These are phyloP conservation scores for Juncus inflexus DNA, from an alignment of 176 grass and related monocot species.

Conservation along the genomic window DNA sequence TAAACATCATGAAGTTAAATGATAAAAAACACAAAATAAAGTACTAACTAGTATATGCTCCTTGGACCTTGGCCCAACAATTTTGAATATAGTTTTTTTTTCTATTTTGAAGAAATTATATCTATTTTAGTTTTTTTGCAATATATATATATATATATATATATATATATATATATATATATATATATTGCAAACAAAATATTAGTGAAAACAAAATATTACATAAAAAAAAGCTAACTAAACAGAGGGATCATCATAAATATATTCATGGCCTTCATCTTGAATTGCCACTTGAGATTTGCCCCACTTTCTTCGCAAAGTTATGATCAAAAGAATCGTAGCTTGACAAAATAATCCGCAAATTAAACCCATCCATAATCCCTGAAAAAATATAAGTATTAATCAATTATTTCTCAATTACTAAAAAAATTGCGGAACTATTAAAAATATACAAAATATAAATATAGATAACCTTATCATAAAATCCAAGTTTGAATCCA, in stretches of 20 bases:
- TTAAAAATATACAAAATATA: not conserved
- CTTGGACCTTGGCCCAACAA: too few relatives aligned
- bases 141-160: too few relatives aligned
- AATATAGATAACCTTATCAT: slow-evolving; percentile 31
- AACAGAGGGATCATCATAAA: not conserved
- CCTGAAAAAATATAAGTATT: slow-evolving; percentile 33
- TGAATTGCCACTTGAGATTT: slow-evolving; percentile 34
- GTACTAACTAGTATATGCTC: too few relatives aligned
- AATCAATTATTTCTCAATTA: not conserved
- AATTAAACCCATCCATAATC: slow-evolving; percentile 67
- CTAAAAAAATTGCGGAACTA: not conserved
- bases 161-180: too few relatives aligned
- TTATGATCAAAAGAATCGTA: slow-evolving; percentile 52
- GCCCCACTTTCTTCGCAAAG: slow-evolving; percentile 52
- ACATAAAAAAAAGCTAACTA: too few relatives aligned
- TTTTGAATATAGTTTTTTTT: too few relatives aligned
- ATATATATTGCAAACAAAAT: too few relatives aligned
- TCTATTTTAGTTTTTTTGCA: too few relatives aligned
- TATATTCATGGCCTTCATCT: slow-evolving; percentile 29
- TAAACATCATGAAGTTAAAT: too few relatives aligned
- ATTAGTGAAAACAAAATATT: too few relatives aligned
- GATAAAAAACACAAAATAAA: too few relatives aligned
- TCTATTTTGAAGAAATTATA: too few relatives aligned
- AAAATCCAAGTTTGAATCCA: slow-evolving; percentile 59
- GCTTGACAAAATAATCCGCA: slow-evolving; percentile 62